Evolutionary conservation across 2,329 filamentous ascomycete species (phyloP).

Genomic region (Onygena corvina): DNA sequence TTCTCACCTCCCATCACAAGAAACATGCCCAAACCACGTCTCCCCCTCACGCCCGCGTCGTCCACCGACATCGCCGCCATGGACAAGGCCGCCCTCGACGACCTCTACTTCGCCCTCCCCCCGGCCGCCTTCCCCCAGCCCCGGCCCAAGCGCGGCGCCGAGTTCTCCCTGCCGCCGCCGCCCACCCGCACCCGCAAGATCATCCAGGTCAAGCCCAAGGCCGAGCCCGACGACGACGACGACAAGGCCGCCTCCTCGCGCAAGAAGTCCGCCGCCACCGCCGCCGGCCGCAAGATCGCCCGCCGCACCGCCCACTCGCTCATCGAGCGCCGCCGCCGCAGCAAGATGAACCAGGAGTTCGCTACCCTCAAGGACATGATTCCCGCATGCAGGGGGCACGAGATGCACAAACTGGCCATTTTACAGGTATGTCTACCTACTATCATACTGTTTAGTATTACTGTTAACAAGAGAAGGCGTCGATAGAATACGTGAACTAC

Average conservation of each 20-base stretch:
- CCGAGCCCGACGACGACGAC: conserved; percentile 17
- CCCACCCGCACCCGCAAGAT: conserved; percentile 89
- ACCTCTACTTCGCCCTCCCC: conserved; percentile 61
- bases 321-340: conserved; percentile 77
- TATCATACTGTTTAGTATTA: not conserved
- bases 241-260: conserved; percentile 13
- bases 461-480: conserved; percentile 48
- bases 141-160: conserved; percentile 31
- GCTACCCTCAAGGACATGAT: conserved; percentile 88
- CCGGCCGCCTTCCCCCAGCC: conserved; percentile 46
- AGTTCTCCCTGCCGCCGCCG: conserved; percentile 75
- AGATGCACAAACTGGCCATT: conserved; percentile 97
- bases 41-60: conserved; percentile 65
- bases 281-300: conserved; percentile 85
- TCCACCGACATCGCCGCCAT: conserved; percentile 63
- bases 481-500: conserved; percentile 92
- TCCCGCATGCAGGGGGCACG: conserved; percentile 78
- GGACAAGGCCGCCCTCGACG: conserved; percentile 32
- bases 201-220: conserved; percentile 84
- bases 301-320: conserved; percentile 92
- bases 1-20: not conserved
- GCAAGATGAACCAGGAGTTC: conserved; percentile 99
- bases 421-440: conserved; percentile 54
- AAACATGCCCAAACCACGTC: conserved; percentile 52
- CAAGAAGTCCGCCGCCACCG: conserved; percentile 61